Evolutionary conservation across 257 asterid species (phyloP).

Genomic region (Gentiana straminea): DNA sequence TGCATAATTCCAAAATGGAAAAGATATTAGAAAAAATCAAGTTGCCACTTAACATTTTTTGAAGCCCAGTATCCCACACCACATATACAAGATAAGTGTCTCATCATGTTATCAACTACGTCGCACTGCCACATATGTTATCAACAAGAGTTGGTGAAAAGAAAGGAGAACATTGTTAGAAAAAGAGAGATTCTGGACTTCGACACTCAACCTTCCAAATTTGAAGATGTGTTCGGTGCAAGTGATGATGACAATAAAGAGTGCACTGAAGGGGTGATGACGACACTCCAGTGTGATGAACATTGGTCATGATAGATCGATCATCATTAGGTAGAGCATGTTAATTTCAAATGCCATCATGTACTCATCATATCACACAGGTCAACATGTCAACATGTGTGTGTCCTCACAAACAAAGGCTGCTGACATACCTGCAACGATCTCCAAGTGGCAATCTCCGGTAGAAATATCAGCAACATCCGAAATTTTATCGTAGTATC

Average conservation of each 20-base stretch:
- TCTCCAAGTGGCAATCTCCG: constrained; percentile 84
- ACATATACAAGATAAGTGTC: no score
- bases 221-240: constrained; percentile 64
- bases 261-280: constrained; percentile 71
- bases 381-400: no score
- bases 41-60: no score
- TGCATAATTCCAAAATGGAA: no score
- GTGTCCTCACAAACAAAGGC: constrained; percentile 6
- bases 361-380: no score
- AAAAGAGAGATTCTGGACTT: not conserved
- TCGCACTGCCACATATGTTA: no score
- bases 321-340: constrained; percentile 57
- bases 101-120: no score
- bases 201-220: constrained; percentile 39
- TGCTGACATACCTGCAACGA: constrained; percentile 64
- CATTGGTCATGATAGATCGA: constrained; percentile 90
- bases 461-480: constrained; percentile 88
- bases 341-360: not conserved
- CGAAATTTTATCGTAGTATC: constrained; percentile 86
- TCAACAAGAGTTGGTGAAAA: not conserved
- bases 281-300: constrained; percentile 79
- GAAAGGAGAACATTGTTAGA: not conserved
- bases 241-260: constrained; percentile 79
- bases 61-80: no score
- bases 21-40: no score